A percentile compares a stretch with the other conserved stretches of the same genome.
Evolutionary conservation across 257 asterid species (phyloP).

Genomic region (Fraxinus anomala): DNA sequence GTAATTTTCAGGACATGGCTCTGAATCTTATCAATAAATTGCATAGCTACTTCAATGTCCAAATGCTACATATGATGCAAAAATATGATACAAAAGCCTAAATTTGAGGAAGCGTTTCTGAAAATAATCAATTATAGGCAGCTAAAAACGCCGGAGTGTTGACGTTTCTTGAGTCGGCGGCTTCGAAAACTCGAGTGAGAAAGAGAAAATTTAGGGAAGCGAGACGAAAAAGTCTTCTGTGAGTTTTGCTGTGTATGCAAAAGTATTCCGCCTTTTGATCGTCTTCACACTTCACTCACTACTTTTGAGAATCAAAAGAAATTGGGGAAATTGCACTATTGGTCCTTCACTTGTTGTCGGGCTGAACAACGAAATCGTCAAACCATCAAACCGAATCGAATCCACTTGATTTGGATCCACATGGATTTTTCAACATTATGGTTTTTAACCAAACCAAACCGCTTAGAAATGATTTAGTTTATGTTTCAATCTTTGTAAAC

Average conservation of each 20-base stretch:
- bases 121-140: background rate
- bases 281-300: slow-evolving; percentile 32
- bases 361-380: no score
- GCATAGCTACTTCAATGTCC: slow-evolving; percentile 11
- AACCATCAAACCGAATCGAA: no score
- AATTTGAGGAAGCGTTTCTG: background rate
- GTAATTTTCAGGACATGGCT: background rate
- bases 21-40: slow-evolving; percentile 13
- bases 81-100: background rate
- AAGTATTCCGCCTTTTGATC: slow-evolving; percentile 35
- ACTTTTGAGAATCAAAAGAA: slow-evolving; percentile 14
- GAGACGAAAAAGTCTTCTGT: slow-evolving; percentile 4
- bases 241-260: slow-evolving; percentile 16
- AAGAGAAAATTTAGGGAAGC: slow-evolving; percentile 8
- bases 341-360: background rate
- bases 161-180: slow-evolving; percentile 20
- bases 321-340: background rate
- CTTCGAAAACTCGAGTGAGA: slow-evolving; percentile 28
- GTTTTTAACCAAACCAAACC: no score
- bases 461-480: no score
- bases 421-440: no score
- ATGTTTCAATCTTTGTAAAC: no score
- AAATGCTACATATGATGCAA: slow-evolving; percentile 7
- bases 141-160: slow-evolving; percentile 18
- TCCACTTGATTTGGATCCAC: no score